phyloP scores from a whole-genome alignment of 768 basidiomycete genomes.

The Dioszegia hungarica region DNA sequence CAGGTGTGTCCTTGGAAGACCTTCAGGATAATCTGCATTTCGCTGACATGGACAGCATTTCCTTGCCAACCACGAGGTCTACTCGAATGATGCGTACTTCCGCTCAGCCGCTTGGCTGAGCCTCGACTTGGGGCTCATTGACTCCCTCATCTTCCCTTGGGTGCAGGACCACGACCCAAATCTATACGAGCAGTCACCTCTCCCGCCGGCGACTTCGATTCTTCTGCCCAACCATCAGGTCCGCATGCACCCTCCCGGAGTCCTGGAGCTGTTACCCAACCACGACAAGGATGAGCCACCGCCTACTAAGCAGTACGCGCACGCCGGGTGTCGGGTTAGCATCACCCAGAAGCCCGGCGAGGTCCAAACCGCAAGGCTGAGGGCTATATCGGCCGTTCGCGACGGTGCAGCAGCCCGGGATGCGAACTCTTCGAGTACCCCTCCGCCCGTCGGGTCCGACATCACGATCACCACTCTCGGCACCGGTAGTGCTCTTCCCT shows the following conservation, averaged over 20 bases:
- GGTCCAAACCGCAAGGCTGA: too few relatives aligned
- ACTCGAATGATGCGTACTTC: constrained; percentile 66
- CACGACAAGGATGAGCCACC: constrained; percentile 26
- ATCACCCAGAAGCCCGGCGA: too few relatives aligned
- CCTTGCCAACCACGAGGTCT: constrained; percentile 62
- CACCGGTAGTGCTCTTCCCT: constrained; percentile 80
- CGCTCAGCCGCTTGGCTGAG: constrained; percentile 68
- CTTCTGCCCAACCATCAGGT: constrained; percentile 48
- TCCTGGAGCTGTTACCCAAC: constrained; percentile 5
- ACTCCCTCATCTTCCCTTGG: constrained; percentile 66
- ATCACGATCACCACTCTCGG: constrained; percentile 73
- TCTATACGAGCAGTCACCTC: constrained; percentile 20
- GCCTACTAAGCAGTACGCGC: not conserved
- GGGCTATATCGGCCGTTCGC: too few relatives aligned
- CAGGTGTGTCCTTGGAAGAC: constrained; percentile 56
- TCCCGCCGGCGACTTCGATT: constrained; percentile 54
- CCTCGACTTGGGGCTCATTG: constrained; percentile 66
- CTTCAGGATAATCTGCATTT: not conserved
- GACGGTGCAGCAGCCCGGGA: too few relatives aligned
- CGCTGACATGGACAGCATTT: constrained; percentile 58
- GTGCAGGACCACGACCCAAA: constrained; percentile 52
- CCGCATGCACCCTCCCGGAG: constrained; percentile 31
- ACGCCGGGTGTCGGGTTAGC: too few relatives aligned
- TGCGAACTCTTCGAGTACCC: too few relatives aligned
- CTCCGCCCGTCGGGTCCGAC: constrained; percentile 63